These are phyloP conservation scores for Diaporthe batatas DNA, from an alignment of 2,329 filamentous ascomycete species.

Conservation along the genomic window DNA sequence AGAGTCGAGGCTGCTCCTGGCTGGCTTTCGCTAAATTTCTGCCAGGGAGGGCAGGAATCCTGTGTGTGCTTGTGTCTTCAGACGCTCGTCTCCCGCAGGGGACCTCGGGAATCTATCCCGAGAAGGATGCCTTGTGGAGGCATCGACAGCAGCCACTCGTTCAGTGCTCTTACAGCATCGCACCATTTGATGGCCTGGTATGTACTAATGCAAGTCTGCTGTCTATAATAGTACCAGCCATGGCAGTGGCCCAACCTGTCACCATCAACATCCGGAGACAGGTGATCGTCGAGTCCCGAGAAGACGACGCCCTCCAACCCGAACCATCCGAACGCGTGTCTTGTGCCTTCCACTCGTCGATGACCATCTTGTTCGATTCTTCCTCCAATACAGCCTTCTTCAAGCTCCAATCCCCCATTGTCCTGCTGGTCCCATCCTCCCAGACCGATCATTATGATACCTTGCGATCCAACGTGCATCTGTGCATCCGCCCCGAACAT, in stretches of 20 bases:
- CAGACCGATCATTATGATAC: neutral
- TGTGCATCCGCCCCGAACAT: conserved; percentile 4
- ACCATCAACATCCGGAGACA: neutral
- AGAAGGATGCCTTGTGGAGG: neutral
- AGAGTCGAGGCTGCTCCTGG: neutral
- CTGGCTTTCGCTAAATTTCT: too few relatives aligned
- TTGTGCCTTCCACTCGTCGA: neutral
- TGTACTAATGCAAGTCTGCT: neutral
- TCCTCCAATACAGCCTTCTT: neutral
- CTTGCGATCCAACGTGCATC: neutral
- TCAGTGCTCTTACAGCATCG: neutral
- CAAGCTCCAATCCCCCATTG: neutral
- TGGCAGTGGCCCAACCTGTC: neutral
- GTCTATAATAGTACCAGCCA: neutral
- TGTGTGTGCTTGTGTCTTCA: conserved; percentile 4
- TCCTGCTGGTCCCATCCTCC: neutral
- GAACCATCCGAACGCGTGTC: neutral
- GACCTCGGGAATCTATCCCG: too few relatives aligned
- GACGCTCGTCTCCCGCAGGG: neutral
- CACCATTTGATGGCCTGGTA: neutral
- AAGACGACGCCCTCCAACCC: neutral
- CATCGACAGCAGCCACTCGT: neutral
- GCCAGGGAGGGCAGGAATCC: neutral
- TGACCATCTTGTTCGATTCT: neutral
- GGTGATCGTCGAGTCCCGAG: neutral